Evolutionary conservation across 352 stramenopile genomes (phyloP).

Genomic region (Phytophthora colocasiae): DNA sequence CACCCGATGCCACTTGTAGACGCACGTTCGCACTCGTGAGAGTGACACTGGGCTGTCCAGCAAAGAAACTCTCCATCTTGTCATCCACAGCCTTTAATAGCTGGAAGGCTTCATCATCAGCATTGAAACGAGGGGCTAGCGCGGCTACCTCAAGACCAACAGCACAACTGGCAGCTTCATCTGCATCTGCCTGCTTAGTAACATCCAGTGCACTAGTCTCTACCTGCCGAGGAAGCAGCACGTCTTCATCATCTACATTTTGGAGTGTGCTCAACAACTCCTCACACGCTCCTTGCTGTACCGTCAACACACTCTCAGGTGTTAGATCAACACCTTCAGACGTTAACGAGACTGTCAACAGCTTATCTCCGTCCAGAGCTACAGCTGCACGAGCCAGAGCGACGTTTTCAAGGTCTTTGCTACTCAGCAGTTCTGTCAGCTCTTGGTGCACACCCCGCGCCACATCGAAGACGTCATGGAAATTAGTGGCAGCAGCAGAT

Average conservation of each 20-base stretch:
- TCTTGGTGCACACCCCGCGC: constrained; percentile 32
- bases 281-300: constrained; percentile 37
- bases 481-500: constrained; percentile 4
- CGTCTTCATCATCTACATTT: constrained; percentile 6
- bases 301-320: constrained; percentile 33
- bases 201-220: constrained; percentile 33
- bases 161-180: constrained; percentile 25
- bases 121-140: background rate
- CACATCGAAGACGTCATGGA: constrained; percentile 32
- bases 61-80: constrained; percentile 50
- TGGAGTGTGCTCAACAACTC: constrained; percentile 33
- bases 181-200: constrained; percentile 16
- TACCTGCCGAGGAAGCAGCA: constrained; percentile 37
- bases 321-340: background rate
- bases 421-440: constrained; percentile 26
- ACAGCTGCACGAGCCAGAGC: constrained; percentile 21
- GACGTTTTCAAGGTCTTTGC: constrained; percentile 33
- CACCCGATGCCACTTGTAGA: constrained; percentile 30
- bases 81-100: constrained; percentile 54
- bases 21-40: constrained; percentile 42
- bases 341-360: constrained; percentile 32
- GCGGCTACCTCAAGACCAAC: constrained; percentile 38
- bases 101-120: constrained; percentile 35
- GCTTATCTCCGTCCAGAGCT: constrained; percentile 35
- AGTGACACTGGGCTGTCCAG: constrained; percentile 30